Evolutionary conservation across 345 rosid species (phyloP), one percentile per base, ranked within the genome.

Genomic region (Angophora floribunda): DNA sequence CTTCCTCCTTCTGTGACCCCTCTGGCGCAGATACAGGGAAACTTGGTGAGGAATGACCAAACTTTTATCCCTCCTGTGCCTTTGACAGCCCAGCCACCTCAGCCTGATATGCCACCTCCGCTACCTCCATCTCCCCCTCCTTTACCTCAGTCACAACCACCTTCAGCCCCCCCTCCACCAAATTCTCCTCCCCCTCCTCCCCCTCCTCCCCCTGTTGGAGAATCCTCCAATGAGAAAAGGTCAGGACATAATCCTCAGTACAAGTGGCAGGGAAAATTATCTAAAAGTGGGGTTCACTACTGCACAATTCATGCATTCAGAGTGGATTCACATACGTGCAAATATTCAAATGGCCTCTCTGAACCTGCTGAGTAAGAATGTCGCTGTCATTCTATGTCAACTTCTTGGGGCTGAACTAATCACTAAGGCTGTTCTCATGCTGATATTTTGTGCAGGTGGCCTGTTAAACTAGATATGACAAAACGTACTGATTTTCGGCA

Each of bases 231-330:
- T 89, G 87, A 70, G 44, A 94, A 88, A 88, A 91, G 92, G 92
- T 91, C 94, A 88, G 93, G 91, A 86, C 94, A 90, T 55, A 89
- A 87, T 50, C 89, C 84, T 90, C 92, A 91, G 89, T 92, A 91
- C 89, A 92, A 92, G 87, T 98, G 99, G 99, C 98, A 94, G 93
- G 99, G 99, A 61, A 87, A 91, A 65, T 90, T 97, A 89, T 95
- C 96, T 89, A 98, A 98, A 92, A 96, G 99, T 89, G 99, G 99
- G 50, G 95, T 94, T 91, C 98, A 95, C 89, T 98, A 97, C 92
- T 95, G 98, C 92, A 94, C 93, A 67, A 91, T 98, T 89, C 91
- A 92, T 91, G 98, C 97, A 85, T 93, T 79, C 89, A 93, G 97
- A 92, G 91, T 95, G 91, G 95, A 95, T 85, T 94, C 98, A 21